A percentile compares a stretch with the other conserved stretches of the same genome.
Evolutionary conservation across 2,329 filamentous ascomycete species (phyloP).

Genomic region (Zymoseptoria pseudotritici): DNA sequence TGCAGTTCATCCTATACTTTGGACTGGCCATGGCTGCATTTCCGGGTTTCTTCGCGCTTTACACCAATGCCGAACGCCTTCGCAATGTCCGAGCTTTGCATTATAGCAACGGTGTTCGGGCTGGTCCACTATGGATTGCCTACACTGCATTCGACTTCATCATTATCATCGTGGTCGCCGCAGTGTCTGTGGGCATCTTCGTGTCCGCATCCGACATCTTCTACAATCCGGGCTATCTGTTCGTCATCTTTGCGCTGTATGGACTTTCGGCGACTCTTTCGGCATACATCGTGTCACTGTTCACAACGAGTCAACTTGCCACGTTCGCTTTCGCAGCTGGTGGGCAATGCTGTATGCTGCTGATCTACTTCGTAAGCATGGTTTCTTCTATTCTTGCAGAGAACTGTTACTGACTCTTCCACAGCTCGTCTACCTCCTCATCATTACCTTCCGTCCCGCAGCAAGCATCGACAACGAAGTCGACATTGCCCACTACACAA

Average conservation of each 20-base stretch:
- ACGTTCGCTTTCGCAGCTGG: slow-evolving; percentile 79
- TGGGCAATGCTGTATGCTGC: slow-evolving; percentile 54
- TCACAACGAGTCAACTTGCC: slow-evolving; percentile 69
- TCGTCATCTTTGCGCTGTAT: slow-evolving; percentile 72
- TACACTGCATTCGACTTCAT: slow-evolving; percentile 75
- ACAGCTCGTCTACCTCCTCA: slow-evolving; percentile 31
- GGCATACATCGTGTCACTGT: slow-evolving; percentile 74
- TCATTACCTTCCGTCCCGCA: slow-evolving; percentile 64
- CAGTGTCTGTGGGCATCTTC: slow-evolving; percentile 63
- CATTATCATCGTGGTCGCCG: slow-evolving; percentile 61
- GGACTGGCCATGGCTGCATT: slow-evolving; percentile 69
- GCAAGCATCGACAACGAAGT: slow-evolving; percentile 61
- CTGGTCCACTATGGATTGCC: slow-evolving; percentile 75
- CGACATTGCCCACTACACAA: slow-evolving; percentile 64
- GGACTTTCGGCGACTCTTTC: slow-evolving; percentile 69
- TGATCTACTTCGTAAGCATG: slow-evolving; percentile 36
- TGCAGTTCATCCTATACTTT: slow-evolving; percentile 77
- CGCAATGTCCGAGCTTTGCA: slow-evolving; percentile 74
- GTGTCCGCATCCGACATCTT: slow-evolving; percentile 57
- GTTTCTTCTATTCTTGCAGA: too few relatives aligned
- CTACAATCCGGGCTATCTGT: slow-evolving; percentile 75
- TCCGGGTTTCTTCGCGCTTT: slow-evolving; percentile 80
- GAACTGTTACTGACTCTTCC: too few relatives aligned
- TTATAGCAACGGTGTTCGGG: slow-evolving; percentile 84
- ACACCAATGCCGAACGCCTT: slow-evolving; percentile 76